Conservation (phyloP, 1,284 basidiomycete genomes). For the Blastosporella zonata region DNA sequence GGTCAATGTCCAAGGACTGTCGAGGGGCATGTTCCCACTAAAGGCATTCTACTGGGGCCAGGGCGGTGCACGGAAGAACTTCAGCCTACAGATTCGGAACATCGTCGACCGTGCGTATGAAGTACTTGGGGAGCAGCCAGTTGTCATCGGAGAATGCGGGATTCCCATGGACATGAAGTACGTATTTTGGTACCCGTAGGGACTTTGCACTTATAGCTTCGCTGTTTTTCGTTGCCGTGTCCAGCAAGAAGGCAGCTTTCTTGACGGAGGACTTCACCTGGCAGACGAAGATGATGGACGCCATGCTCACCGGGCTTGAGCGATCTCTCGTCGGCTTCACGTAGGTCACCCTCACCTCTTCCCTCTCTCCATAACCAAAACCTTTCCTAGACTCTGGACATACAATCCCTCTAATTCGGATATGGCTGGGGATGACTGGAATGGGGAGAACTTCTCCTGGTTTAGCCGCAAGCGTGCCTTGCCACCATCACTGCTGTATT, state of each 20-base stretch:
- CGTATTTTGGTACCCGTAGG: constrained; percentile 25
- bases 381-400: constrained; percentile 75
- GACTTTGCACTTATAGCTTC: not conserved
- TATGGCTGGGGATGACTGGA: constrained; percentile 85
- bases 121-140: constrained; percentile 73
- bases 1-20: constrained; percentile 88
- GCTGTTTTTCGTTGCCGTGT: not conserved
- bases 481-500: constrained; percentile 46
- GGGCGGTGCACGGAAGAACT: constrained; percentile 77
- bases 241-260: constrained; percentile 71
- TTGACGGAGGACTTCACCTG: constrained; percentile 71
- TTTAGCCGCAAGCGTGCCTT: constrained; percentile 67
- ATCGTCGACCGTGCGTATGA: constrained; percentile 67
- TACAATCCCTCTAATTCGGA: constrained; percentile 91
- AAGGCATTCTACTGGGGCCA: constrained; percentile 88
- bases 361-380: not conserved
- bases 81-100: constrained; percentile 76
- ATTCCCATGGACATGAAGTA: constrained; percentile 95
- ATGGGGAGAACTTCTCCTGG: constrained; percentile 95
- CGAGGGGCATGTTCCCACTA: constrained; percentile 79
- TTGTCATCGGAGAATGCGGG: constrained; percentile 88
- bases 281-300: constrained; percentile 89
- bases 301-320: constrained; percentile 78
- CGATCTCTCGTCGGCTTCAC: constrained; percentile 74
- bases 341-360: constrained; percentile 43